Conservation (phyloP, 1,284 basidiomycete genomes). For the Vanrija humicola region DNA sequence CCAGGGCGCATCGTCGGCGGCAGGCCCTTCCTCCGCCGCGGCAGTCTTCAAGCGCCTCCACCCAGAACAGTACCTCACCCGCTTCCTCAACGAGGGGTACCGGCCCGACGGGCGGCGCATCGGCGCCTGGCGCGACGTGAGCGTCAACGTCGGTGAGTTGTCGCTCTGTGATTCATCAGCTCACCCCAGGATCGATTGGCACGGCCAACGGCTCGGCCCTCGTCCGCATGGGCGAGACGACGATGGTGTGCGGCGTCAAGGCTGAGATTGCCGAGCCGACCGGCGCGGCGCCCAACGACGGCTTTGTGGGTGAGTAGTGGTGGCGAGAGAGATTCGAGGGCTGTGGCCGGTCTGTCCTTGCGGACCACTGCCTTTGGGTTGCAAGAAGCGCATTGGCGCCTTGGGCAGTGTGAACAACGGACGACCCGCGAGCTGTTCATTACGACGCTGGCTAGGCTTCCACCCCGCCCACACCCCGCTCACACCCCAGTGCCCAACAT, state of each 20-base stretch:
- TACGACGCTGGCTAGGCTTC: no score
- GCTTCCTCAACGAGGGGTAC: slow-evolving; percentile 66
- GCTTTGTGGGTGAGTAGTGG: slow-evolving; percentile 67
- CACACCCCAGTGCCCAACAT: slow-evolving; percentile 66
- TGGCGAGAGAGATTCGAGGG: no score
- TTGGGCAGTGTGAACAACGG: no score
- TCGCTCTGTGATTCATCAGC: not conserved
- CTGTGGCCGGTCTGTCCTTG: no score
- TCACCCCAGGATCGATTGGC: slow-evolving; percentile 67
- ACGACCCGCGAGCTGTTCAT: no score
- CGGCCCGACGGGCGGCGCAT: slow-evolving; percentile 70
- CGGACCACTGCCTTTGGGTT: no score
- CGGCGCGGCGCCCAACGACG: slow-evolving; percentile 65
- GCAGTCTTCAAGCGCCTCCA: slow-evolving; percentile 76
- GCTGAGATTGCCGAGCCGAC: slow-evolving; percentile 90
- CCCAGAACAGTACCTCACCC: slow-evolving; percentile 71
- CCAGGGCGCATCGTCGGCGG: slow-evolving; percentile 12
- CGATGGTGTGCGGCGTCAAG: slow-evolving; percentile 87
- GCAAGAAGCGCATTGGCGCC: no score
- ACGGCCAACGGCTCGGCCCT: slow-evolving; percentile 87
- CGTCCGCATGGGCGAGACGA: slow-evolving; percentile 83
- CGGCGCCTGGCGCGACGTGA: slow-evolving; percentile 63
- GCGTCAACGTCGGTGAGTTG: slow-evolving; percentile 66
- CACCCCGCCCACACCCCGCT: no score
- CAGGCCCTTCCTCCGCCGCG: slow-evolving; percentile 52